These are phyloP conservation scores for Fusarium cicatricum DNA, from an alignment of 2,329 filamentous ascomycete genomes.

Conservation along the genomic window DNA sequence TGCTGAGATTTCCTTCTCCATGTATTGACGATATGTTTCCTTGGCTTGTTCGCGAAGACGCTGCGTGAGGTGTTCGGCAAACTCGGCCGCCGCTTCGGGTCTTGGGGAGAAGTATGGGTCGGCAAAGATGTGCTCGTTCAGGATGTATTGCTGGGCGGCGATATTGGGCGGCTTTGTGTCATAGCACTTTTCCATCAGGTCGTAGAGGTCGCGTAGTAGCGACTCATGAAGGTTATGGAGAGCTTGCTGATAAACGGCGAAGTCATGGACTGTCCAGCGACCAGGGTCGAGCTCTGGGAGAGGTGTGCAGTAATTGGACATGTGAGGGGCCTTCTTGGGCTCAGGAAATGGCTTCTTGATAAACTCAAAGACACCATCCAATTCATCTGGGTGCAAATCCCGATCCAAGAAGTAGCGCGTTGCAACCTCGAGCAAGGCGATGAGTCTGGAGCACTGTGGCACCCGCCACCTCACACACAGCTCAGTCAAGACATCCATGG, in stretches of 20 bases:
- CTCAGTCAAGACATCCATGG: constrained; percentile 84
- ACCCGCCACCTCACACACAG: constrained; percentile 89
- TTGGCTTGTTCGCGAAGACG: constrained; percentile 78
- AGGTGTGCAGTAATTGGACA: constrained; percentile 60
- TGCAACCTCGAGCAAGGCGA: constrained; percentile 85
- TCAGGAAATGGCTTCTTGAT: constrained; percentile 77
- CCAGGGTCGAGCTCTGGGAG: constrained; percentile 65
- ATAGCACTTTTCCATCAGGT: constrained; percentile 87
- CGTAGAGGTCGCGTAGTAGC: constrained; percentile 85
- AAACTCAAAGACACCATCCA: constrained; percentile 85
- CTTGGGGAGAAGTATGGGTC: constrained; percentile 80
- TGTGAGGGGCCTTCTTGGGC: constrained; percentile 68
- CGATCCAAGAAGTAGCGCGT: constrained; percentile 86
- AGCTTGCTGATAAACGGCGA: constrained; percentile 75
- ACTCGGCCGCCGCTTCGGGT: constrained; percentile 75
- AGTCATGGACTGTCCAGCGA: constrained; percentile 75
- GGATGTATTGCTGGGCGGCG: constrained; percentile 78
- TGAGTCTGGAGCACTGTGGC: constrained; percentile 79
- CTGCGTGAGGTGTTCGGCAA: constrained; percentile 74
- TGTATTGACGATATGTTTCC: constrained; percentile 79
- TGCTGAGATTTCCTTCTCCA: constrained; percentile 82
- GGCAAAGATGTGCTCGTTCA: constrained; percentile 82
- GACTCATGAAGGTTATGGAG: constrained; percentile 80
- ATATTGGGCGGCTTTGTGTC: constrained; percentile 86
- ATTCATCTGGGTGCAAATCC: constrained; percentile 80